Percentiles rank a stretch among this genome's conserved stretches.
Evolutionary conservation across 2,329 filamentous ascomycete genomes (phyloP).

Genomic region (Pseudogymnoascus sp.): DNA sequence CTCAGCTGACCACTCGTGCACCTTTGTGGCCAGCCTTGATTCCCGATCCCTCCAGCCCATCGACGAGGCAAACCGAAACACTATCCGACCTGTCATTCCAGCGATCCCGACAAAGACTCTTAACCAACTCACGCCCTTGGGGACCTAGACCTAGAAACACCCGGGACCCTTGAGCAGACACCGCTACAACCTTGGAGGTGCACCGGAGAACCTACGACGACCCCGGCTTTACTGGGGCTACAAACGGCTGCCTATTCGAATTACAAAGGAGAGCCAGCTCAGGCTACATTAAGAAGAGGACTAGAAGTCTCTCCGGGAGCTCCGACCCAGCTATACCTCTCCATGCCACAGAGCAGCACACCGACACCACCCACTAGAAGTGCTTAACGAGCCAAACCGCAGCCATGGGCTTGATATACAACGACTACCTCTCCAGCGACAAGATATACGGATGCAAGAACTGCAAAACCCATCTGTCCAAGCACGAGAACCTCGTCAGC

Average conservation of each 20-base stretch:
- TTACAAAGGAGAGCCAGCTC: neutral
- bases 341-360: neutral
- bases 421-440: conserved; percentile 77
- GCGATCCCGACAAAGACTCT: neutral
- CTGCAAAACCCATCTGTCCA: conserved; percentile 92
- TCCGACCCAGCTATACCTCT: neutral
- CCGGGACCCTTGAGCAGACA: neutral
- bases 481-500: conserved; percentile 93
- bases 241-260: neutral
- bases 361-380: neutral
- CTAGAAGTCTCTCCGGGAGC: neutral
- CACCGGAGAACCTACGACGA: neutral
- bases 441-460: conserved; percentile 89
- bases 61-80: neutral
- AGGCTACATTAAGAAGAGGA: neutral
- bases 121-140: neutral
- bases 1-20: neutral
- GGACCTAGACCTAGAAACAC: neutral
- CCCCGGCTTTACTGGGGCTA: neutral
- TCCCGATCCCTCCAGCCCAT: neutral
- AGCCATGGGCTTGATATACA: conserved; percentile 81
- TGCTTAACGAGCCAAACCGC: neutral
- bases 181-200: neutral
- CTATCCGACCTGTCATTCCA: neutral
- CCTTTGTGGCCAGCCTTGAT: neutral